Evolutionary conservation across 805 yeast species (phyloP), one percentile per base, ranked within the genome.

Genomic region (Starmerella scarabaei): DNA sequence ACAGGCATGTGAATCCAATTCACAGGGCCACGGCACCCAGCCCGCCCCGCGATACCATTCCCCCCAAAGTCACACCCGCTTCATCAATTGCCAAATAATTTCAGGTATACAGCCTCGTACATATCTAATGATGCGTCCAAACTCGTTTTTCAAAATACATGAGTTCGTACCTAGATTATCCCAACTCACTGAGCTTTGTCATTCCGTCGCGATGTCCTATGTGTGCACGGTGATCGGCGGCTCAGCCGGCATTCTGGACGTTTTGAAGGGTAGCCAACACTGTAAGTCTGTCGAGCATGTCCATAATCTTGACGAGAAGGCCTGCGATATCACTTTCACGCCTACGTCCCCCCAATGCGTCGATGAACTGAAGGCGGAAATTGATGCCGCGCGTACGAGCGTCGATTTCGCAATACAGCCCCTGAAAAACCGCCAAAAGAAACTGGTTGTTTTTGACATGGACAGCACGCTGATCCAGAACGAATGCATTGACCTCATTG

Each of bases 381-480:
- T 30, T 9, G 20, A 7, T n/a, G 20, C 33, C 33, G 21, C 15
- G 9, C 8, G 16, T 11, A 16, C 19, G 28, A 14, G 8, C 8
- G 20, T 32, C 26, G 36, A 26, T 5, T 54, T 67, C 5, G 76
- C 70, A 9, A 57, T 69, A 23, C 76, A 72, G 49, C 54, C 47
- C 14, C 36, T 45, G 28, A 49, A 56, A 23, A 49, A 53, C 40
- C 35, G 64, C 67, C 56, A 60, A 56, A 52, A 54, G 54, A 71
- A 73, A 53, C 65, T 91, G 36, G 77, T 82, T 45, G 82, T 93
- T 9, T 91, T 91, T 56, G 99, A 91, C 54, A 91, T 91, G 98
- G 99, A 91, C 64, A 85, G 96, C 0, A 91, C 99, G 0, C 65
- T 91, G 55, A 91, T 91, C 49, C 77, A 80, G 58, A 97, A 91